Conservation (phyloP, 768 basidiomycete species). For the Collybia nuda region DNA sequence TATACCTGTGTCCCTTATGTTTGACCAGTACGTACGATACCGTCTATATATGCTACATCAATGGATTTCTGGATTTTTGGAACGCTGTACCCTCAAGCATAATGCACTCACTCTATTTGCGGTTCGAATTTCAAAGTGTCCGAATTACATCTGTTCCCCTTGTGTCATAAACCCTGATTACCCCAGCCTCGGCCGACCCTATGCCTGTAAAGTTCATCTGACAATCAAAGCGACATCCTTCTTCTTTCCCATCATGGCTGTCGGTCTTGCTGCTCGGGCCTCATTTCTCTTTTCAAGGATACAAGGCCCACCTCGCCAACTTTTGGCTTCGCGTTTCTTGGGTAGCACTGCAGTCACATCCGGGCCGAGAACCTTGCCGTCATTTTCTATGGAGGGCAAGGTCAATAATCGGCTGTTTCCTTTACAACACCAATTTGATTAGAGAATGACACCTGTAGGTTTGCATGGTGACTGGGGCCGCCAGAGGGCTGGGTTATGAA, state of each 20-base stretch:
- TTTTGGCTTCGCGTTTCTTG: background rate
- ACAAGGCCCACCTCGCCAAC: too few species aligned
- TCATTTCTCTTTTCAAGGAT: background rate
- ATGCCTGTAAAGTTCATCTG: too few species aligned
- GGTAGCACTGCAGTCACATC: background rate
- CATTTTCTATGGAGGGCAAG: constrained; percentile 80
- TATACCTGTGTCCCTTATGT: constrained; percentile 29
- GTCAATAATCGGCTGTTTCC: constrained; percentile 29
- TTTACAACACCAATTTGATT: background rate
- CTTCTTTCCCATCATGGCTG: background rate
- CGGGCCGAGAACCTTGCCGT: constrained; percentile 56
- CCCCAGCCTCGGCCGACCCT: too few species aligned
- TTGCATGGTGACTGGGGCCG: constrained; percentile 91
- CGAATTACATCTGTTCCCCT: too few species aligned
- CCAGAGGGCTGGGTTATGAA: constrained; percentile 86
- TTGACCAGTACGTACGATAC: constrained; percentile 10
- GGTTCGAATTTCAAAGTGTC: background rate
- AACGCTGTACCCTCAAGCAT: background rate
- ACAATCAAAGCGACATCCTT: too few species aligned
- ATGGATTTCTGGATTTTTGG: constrained; percentile 13
- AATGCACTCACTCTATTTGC: too few species aligned
- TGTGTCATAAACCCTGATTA: too few species aligned
- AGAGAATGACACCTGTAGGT: constrained; percentile 47
- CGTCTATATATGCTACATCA: constrained; percentile 22
- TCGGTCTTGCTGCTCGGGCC: constrained; percentile 2